A percentile compares a stretch with the other conserved stretches of the same genome.
phyloP scores from a whole-genome alignment of 148 eudicot species.

The Nepenthes gracilis region DNA sequence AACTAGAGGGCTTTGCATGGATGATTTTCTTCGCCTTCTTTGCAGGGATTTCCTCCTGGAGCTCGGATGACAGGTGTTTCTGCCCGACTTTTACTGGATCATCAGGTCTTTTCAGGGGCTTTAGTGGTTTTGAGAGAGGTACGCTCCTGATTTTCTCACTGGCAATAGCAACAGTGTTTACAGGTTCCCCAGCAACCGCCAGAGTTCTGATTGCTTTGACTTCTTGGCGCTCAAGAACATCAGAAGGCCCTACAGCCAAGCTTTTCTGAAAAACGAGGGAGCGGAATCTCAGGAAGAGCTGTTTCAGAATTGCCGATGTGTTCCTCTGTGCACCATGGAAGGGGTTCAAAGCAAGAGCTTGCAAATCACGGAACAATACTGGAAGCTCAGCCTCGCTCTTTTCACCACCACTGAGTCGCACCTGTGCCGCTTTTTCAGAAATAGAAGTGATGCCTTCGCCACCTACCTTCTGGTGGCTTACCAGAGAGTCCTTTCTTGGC shows the following conservation, averaged over 20 bases:
- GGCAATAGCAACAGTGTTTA: background rate
- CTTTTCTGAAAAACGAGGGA: constrained; percentile 58
- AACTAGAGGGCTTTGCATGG: constrained; percentile 25
- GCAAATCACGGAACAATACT: constrained; percentile 40
- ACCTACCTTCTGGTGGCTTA: constrained; percentile 6
- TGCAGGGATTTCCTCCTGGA: constrained; percentile 45
- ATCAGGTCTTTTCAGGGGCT: constrained; percentile 17
- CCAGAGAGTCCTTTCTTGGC: constrained; percentile 11
- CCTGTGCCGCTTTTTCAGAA: background rate
- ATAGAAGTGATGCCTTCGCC: constrained; percentile 12
- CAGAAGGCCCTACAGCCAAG: constrained; percentile 17
- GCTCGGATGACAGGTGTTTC: constrained; percentile 51
- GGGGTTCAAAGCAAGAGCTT: constrained; percentile 55
- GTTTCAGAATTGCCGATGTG: constrained; percentile 16
- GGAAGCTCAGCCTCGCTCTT: constrained; percentile 23
- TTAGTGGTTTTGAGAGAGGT: constrained; percentile 24
- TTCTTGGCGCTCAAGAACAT: constrained; percentile 22
- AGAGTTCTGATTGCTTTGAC: no score
- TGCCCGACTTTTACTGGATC: constrained; percentile 38
- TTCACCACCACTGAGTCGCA: constrained; percentile 3
- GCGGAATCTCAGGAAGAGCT: constrained; percentile 52
- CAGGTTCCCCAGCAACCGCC: constrained; percentile 2
- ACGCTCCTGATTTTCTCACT: constrained; percentile 14
- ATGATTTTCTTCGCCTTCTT: constrained; percentile 39
- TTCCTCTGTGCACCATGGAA: constrained; percentile 37